Base-by-base conservation (phyloP, 31 red algal genomes). In the Porphyra umbilicalis region DNA sequence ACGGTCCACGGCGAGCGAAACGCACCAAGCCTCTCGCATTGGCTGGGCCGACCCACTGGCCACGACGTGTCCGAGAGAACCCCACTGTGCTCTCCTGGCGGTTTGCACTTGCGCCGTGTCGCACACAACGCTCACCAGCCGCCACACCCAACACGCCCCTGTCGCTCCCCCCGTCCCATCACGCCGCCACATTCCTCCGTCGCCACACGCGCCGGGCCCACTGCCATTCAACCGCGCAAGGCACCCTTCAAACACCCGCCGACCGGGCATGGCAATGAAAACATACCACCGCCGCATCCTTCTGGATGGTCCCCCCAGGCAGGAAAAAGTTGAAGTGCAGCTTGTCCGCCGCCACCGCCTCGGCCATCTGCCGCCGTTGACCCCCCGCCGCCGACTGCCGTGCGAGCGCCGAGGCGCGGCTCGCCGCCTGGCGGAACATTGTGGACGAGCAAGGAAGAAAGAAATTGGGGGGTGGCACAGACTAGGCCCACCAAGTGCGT, bases 261-360 rank as follows among this genome's bases (percentile, higher is more conserved):
- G 57, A 16, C 25, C 15, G 25, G 57, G 57, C 13, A 74, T 16
- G 25, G 57, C 34, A 1, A 14, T 14, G 3, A 8, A 38, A 76
- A 90, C 88, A 37, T 85, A 90, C 88, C 35, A 92, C 89, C 34
- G 85, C 76, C 38, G 84, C 89, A 68, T 92, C 85, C 31, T 75
- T 76, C 35, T 92, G 85, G 84, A 92, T 92, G 74, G 89, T 37
- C 57, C 83, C 81, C 33, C 85, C 84, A 0, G 89, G 89, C 38
- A 92, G 80, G 42, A 92, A 86, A 77, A 92, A 92, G 85, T 92
- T 92, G 32, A 92, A 80, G 35, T 87, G 85, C 32, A 92, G 84
- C 80, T 92, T 92, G 79, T 34, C 77, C 38, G 79, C 83, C 39
- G 85, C 83, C 35, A 80, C 81, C 8, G 80, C 75, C 34, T 78